Evolutionary conservation across 768 basidiomycete genomes (phyloP).

Genomic region (Lactarius vividus): DNA sequence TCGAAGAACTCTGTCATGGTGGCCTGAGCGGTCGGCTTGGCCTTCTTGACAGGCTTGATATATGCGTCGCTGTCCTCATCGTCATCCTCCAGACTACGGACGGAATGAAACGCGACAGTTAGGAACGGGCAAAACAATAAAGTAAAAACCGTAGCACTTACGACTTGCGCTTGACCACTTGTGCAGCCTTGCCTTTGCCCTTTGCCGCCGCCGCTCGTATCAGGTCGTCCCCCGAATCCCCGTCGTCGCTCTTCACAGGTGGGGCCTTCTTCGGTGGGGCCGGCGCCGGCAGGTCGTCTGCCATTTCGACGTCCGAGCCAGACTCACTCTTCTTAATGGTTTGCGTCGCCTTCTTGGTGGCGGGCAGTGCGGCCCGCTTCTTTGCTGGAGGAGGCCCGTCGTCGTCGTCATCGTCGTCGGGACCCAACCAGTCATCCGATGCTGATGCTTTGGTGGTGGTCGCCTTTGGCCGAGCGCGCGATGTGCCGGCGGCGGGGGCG

Average conservation of each 20-base stretch:
- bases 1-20: conserved; percentile 59
- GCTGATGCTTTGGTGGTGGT: conserved; percentile 20
- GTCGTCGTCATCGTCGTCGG: conserved; percentile 22
- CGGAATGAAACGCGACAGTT: not conserved
- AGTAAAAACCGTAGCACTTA: conserved; percentile 31
- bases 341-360: conserved; percentile 29
- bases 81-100: conserved; percentile 4
- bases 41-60: conserved; percentile 55
- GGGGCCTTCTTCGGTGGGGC: conserved; percentile 27
- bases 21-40: conserved; percentile 34
- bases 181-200: conserved; percentile 47
- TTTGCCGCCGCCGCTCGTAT: conserved; percentile 35
- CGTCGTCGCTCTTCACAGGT: conserved; percentile 32
- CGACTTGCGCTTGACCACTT: conserved; percentile 65
- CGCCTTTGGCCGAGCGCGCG: conserved; percentile 38
- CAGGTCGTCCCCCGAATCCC: conserved; percentile 42
- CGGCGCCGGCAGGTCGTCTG: conserved; percentile 33
- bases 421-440: conserved; percentile 25
- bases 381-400: conserved; percentile 17
- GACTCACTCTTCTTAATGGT: conserved; percentile 31
- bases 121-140: not conserved
- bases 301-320: conserved; percentile 33
- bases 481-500: conserved; percentile 33
- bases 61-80: conserved; percentile 24
- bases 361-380: conserved; percentile 30